phyloP scores from a whole-genome alignment of 768 basidiomycete species.

The Crucibulum laeve region DNA sequence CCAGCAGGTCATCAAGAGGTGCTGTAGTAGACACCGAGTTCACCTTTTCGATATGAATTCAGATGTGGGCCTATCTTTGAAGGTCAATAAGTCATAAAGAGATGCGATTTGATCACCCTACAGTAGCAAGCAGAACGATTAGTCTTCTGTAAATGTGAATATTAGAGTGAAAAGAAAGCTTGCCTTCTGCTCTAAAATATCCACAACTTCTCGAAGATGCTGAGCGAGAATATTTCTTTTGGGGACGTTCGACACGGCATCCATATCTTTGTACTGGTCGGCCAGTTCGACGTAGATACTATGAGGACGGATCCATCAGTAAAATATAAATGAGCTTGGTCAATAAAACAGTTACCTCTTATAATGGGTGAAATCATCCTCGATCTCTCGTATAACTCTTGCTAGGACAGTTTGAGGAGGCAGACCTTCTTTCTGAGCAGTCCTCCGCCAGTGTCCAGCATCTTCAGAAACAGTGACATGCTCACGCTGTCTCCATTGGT shows the following conservation, averaged over 20 bases:
- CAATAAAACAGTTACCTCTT: slow-evolving; percentile 62
- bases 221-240: slow-evolving; percentile 85
- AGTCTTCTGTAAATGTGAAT: neutral
- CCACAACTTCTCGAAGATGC: slow-evolving; percentile 89
- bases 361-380: slow-evolving; percentile 94
- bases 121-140: slow-evolving; percentile 4
- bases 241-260: slow-evolving; percentile 73
- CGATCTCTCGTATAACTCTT: slow-evolving; percentile 80
- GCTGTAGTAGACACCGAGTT: too few species aligned
- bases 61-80: slow-evolving; percentile 57
- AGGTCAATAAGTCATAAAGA: slow-evolving; percentile 77
- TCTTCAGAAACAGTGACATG: slow-evolving; percentile 20
- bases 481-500: slow-evolving; percentile 28
- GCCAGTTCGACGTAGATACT: slow-evolving; percentile 91
- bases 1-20: too few species aligned
- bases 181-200: slow-evolving; percentile 86
- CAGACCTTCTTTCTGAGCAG: slow-evolving; percentile 34
- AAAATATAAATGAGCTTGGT: slow-evolving; percentile 3
- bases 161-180: neutral
- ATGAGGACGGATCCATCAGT: slow-evolving; percentile 5
- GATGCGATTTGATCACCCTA: slow-evolving; percentile 95
- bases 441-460: slow-evolving; percentile 21
- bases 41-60: too few species aligned
- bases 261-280: slow-evolving; percentile 90
- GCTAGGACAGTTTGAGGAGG: slow-evolving; percentile 88